A percentile compares a stretch with the other conserved stretches of the same genome.
Conservation (phyloP, 495 filamentous ascomycete species). For the Hypoxylon trugodes region DNA sequence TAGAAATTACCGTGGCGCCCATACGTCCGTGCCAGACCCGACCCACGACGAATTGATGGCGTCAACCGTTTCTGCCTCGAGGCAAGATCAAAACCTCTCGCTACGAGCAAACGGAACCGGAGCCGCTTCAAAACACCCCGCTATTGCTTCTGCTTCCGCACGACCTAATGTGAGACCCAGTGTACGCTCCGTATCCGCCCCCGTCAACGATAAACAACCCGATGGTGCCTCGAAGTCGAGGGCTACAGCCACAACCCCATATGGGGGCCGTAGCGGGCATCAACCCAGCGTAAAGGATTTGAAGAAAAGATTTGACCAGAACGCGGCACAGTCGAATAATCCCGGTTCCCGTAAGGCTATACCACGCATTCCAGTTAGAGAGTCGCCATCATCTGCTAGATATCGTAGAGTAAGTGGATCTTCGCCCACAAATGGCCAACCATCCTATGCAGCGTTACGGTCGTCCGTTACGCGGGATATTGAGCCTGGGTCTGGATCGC, state of each 20-base stretch:
- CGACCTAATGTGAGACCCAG: constrained; percentile 42
- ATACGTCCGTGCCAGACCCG: constrained; percentile 32
- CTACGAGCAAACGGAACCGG: constrained; percentile 48
- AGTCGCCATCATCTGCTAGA: constrained; percentile 36
- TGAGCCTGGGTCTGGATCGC: constrained; percentile 40
- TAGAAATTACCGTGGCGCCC: constrained; percentile 53
- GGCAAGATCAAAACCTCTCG: constrained; percentile 38
- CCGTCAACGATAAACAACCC: constrained; percentile 52
- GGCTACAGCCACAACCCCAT: constrained; percentile 35
- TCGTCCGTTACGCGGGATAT: constrained; percentile 46
- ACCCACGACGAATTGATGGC: constrained; percentile 46
- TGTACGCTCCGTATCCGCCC: constrained; percentile 59
- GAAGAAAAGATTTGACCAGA: constrained; percentile 62
- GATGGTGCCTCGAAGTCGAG: constrained; percentile 42
- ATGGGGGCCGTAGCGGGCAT: constrained; percentile 38
- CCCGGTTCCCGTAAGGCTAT: constrained; percentile 44
- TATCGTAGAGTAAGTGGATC: constrained; percentile 41
- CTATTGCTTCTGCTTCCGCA: constrained; percentile 39
- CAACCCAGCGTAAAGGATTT: constrained; percentile 64
- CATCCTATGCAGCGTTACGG: constrained; percentile 48
- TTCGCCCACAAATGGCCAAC: constrained; percentile 43
- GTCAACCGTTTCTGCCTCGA: constrained; percentile 45
- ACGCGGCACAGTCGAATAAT: constrained; percentile 35
- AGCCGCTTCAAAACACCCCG: constrained; percentile 48
- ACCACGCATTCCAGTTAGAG: constrained; percentile 46